Evolutionary conservation across 1,139 yeast genomes (phyloP).

Genomic region (Geotrichum klebahnii): DNA sequence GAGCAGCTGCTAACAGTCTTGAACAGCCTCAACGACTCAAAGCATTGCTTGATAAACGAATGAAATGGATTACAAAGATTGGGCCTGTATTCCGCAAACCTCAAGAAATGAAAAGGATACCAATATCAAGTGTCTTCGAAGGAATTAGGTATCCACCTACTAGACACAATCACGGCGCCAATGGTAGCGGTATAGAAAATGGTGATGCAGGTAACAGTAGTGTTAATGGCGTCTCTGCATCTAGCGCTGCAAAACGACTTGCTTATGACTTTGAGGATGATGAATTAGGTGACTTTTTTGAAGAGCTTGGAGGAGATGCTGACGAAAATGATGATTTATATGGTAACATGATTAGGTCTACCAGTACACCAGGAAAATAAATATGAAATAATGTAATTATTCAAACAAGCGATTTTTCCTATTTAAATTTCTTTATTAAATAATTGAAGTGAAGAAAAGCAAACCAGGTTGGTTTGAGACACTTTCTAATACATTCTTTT

Average conservation of each 20-base stretch:
- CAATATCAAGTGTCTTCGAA: conserved; percentile 36
- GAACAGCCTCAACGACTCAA: conserved; percentile 63
- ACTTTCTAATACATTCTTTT: no score
- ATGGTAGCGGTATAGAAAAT: not conserved
- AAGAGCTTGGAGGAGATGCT: conserved; percentile 7
- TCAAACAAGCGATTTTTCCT: no score
- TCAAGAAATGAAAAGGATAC: conserved; percentile 70
- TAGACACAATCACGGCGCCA: conserved; percentile 2
- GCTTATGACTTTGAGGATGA: conserved; percentile 8
- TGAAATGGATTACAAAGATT: conserved; percentile 82
- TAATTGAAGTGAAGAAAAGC: no score
- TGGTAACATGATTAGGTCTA: conserved; percentile 48
- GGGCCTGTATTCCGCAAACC: conserved; percentile 72
- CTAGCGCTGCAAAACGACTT: not conserved
- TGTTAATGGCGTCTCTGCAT: not conserved
- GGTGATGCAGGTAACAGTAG: conserved; percentile 3
- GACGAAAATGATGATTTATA: conserved; percentile 11
- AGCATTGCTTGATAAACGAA: conserved; percentile 77
- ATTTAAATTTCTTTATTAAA: no score
- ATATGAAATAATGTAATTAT: no score
- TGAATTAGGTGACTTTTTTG: conserved; percentile 4
- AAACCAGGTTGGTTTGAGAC: no score
- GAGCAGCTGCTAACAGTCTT: conserved; percentile 46
- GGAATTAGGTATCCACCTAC: conserved; percentile 16
- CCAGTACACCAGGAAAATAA: conserved; percentile 11